Evolutionary conservation across 2,329 filamentous ascomycete species (phyloP).

Genomic region (Canariomyces notabilis): DNA sequence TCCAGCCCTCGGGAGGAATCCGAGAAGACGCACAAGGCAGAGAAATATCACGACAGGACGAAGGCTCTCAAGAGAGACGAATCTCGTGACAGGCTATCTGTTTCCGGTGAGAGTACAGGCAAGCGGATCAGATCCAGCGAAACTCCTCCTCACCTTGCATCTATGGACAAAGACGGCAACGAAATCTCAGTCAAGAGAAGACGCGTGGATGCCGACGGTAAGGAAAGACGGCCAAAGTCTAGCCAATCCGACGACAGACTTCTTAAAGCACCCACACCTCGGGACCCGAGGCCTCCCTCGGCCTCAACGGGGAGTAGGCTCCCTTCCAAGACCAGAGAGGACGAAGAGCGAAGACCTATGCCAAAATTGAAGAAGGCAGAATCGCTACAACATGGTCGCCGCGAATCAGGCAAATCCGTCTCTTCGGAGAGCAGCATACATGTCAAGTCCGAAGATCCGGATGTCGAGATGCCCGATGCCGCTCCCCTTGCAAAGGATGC

Average conservation of each 20-base stretch:
- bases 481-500: slow-evolving; percentile 25
- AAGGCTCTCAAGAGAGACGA: slow-evolving; percentile 59
- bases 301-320: slow-evolving; percentile 22
- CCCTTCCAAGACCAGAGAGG: slow-evolving; percentile 38
- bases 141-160: slow-evolving; percentile 51
- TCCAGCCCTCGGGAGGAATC: slow-evolving; percentile 50
- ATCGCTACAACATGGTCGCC: slow-evolving; percentile 33
- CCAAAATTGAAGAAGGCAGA: slow-evolving; percentile 37
- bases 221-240: slow-evolving; percentile 44
- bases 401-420: slow-evolving; percentile 38
- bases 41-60: slow-evolving; percentile 55
- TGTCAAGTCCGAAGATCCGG: slow-evolving; percentile 53
- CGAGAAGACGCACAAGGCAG: slow-evolving; percentile 45
- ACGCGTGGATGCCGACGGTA: slow-evolving; percentile 50
- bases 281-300: slow-evolving; percentile 31
- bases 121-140: slow-evolving; percentile 57
- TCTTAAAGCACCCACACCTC: slow-evolving; percentile 38
- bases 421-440: slow-evolving; percentile 48
- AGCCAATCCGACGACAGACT: slow-evolving; percentile 43
- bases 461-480: slow-evolving; percentile 52
- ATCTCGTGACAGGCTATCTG: slow-evolving; percentile 49
- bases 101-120: slow-evolving; percentile 46
- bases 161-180: slow-evolving; percentile 47
- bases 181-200: slow-evolving; percentile 52
- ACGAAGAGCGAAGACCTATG: slow-evolving; percentile 34